phyloP scores from a whole-genome alignment of 2,329 filamentous ascomycete species.

The Dactylellina cionopaga region DNA sequence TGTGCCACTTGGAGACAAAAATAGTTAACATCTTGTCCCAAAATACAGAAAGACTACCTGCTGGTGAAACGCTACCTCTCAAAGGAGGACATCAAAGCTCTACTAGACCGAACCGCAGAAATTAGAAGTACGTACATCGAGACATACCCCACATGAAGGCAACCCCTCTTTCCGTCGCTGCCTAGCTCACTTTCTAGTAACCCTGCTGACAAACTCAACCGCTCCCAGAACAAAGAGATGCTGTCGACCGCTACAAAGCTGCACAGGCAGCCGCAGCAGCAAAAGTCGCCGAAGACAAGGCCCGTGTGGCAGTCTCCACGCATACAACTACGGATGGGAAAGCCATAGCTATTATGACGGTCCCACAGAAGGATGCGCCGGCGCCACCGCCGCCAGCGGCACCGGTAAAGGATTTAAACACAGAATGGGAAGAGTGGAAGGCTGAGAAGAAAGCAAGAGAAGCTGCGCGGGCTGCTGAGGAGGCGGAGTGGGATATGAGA shows the following conservation, averaged over 20 bases:
- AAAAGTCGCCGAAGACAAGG: conserved; percentile 40
- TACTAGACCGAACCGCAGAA: conserved; percentile 49
- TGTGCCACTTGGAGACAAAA: not conserved
- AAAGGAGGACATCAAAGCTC: conserved; percentile 52
- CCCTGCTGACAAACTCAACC: conserved; percentile 19
- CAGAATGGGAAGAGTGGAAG: conserved; percentile 48
- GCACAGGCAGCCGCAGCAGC: conserved; percentile 42
- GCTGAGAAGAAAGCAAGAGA: conserved; percentile 43
- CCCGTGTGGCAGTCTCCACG: conserved; percentile 22
- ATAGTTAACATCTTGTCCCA: not conserved
- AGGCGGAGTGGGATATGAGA: conserved; percentile 46
- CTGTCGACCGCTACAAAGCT: conserved; percentile 46
- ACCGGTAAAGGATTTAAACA: conserved; percentile 34
- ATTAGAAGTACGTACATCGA: conserved; percentile 48
- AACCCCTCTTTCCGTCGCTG: conserved; percentile 21
- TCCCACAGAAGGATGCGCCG: conserved; percentile 28
- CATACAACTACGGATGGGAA: conserved; percentile 47
- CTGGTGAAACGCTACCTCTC: conserved; percentile 50
- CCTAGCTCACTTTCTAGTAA: conserved; percentile 23
- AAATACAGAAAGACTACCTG: conserved; percentile 46
- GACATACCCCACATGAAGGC: conserved; percentile 2
- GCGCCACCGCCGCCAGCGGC: conserved; percentile 13
- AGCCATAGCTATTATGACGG: conserved; percentile 33
- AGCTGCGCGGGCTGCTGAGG: conserved; percentile 39
- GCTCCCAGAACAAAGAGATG: conserved; percentile 44